phyloP scores from a whole-genome alignment of 768 basidiomycete species.

The Gelatoporia subvermispora region DNA sequence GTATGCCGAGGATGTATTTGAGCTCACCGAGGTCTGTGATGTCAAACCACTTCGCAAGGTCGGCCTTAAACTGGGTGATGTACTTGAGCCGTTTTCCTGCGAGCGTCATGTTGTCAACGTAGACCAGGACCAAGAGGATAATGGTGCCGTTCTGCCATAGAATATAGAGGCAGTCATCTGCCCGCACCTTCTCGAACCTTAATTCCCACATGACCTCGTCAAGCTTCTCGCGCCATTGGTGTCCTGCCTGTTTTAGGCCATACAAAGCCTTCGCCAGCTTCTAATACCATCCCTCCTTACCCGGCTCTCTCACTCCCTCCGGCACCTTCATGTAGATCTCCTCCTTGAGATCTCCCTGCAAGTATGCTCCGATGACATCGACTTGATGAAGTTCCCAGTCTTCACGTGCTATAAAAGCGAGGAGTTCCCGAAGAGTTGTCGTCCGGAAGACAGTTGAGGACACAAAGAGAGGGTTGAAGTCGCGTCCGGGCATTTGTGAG shows the following conservation, averaged over 20 bases:
- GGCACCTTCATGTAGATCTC: constrained; percentile 6
- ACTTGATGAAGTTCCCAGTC: constrained; percentile 27
- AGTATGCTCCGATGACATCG: constrained; percentile 28
- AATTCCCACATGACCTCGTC: constrained; percentile 1
- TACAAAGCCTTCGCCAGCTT: constrained; percentile 18
- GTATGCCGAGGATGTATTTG: constrained; percentile 26
- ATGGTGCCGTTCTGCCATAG: neutral
- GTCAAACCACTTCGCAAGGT: neutral
- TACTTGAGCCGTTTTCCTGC: too few species aligned
- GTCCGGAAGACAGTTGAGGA: too few species aligned
- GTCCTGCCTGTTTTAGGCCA: constrained; percentile 22
- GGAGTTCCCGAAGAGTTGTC: too few species aligned
- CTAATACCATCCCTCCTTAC: constrained; percentile 12
- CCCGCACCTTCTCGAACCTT: constrained; percentile 2
- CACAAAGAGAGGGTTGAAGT: too few species aligned
- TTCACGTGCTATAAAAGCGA: too few species aligned
- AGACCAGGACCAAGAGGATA: constrained; percentile 4
- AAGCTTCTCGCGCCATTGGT: constrained; percentile 14
- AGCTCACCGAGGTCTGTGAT: constrained; percentile 2
- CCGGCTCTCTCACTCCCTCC: too few species aligned
- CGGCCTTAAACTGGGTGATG: neutral
- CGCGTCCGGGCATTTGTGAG: constrained; percentile 29
- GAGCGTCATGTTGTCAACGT: constrained; percentile 12
- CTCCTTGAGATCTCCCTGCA: constrained; percentile 17
- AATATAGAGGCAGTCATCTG: constrained; percentile 8